These are phyloP conservation scores for Gymnopilus dilepis DNA, from an alignment of 768 basidiomycete species.

Conservation along the genomic window DNA sequence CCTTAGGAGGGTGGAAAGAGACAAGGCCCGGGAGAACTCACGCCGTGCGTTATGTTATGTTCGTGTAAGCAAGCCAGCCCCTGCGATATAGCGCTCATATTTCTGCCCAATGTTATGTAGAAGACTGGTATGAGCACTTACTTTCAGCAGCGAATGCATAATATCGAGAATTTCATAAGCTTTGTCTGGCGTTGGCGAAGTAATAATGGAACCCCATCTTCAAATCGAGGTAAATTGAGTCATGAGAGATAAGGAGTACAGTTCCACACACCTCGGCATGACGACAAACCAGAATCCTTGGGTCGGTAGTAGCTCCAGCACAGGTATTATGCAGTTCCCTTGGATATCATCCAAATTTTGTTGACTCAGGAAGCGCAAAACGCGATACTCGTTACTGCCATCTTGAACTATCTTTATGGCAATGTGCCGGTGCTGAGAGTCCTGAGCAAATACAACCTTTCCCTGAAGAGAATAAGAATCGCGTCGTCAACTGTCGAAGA, in stretches of 20 bases:
- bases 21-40: neutral
- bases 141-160: constrained; percentile 23
- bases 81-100: neutral
- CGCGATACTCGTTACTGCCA: constrained; percentile 27
- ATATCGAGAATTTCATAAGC: constrained; percentile 16
- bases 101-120: neutral
- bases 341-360: constrained; percentile 7
- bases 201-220: constrained; percentile 20
- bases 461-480: neutral
- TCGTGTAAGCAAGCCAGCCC: constrained; percentile 25
- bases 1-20: neutral
- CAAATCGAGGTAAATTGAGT: neutral
- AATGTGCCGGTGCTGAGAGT: constrained; percentile 26
- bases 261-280: constrained; percentile 31
- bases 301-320: constrained; percentile 31
- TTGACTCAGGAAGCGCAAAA: constrained; percentile 25
- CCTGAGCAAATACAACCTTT: constrained; percentile 19
- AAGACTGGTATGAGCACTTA: neutral
- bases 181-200: neutral
- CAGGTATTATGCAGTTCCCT: constrained; percentile 26
- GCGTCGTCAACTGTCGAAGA: neutral
- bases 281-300: constrained; percentile 31
- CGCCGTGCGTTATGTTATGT: constrained; percentile 27
- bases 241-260: neutral
- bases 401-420: constrained; percentile 31